phyloP scores from a whole-genome alignment of 2,329 filamentous ascomycete species.

The Chaetomiaceae sp. region DNA sequence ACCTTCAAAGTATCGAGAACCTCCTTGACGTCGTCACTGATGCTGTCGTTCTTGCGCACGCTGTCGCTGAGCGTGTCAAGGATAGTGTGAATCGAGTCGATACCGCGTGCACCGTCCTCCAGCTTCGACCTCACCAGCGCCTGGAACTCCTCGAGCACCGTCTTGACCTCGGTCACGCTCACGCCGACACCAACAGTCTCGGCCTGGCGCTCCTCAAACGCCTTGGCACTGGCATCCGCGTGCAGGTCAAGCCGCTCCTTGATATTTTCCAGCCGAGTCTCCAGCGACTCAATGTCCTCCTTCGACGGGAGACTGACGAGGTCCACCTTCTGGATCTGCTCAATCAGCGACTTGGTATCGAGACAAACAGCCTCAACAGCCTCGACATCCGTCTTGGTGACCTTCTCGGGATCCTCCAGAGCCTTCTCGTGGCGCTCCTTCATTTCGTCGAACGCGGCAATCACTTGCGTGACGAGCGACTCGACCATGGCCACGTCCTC shows the following conservation, averaged over 20 bases:
- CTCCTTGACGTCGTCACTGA: slow-evolving; percentile 63
- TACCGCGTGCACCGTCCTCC: slow-evolving; percentile 65
- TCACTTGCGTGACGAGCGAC: slow-evolving; percentile 72
- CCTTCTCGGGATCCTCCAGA: slow-evolving; percentile 55
- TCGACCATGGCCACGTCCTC: slow-evolving; percentile 76
- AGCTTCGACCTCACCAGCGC: slow-evolving; percentile 72
- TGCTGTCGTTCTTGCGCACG: slow-evolving; percentile 51
- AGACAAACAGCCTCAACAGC: slow-evolving; percentile 74
- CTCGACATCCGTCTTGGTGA: slow-evolving; percentile 79
- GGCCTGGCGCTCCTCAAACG: slow-evolving; percentile 76
- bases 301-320: slow-evolving; percentile 68
- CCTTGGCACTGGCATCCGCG: slow-evolving; percentile 69
- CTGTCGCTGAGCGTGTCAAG: slow-evolving; percentile 64
- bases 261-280: slow-evolving; percentile 63
- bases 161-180: slow-evolving; percentile 73
- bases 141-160: slow-evolving; percentile 72
- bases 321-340: slow-evolving; percentile 68
- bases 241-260: slow-evolving; percentile 61
- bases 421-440: slow-evolving; percentile 53
- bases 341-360: slow-evolving; percentile 78
- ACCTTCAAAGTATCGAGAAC: slow-evolving; percentile 71
- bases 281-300: slow-evolving; percentile 68
- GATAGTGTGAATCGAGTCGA: slow-evolving; percentile 69
- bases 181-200: slow-evolving; percentile 77
- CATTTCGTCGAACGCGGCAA: slow-evolving; percentile 69